phyloP scores from a whole-genome alignment of 1,139 yeast genomes.

The Fermentozyma sake region DNA sequence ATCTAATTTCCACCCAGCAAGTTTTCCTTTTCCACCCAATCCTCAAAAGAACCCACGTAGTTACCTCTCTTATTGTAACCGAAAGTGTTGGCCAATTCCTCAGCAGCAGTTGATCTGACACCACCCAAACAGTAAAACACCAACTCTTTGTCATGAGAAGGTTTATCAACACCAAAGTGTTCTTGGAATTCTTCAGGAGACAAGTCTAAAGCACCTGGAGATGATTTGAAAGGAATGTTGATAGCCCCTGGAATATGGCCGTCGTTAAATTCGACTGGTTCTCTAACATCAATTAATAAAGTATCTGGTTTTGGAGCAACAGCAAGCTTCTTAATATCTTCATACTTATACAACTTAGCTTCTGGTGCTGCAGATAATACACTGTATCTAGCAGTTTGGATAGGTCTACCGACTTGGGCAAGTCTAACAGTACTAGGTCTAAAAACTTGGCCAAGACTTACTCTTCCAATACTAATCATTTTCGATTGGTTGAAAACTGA shows the following conservation, averaged over 20 bases:
- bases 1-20: too few species aligned
- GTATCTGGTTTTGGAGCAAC: constrained; percentile 37
- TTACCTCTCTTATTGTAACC: constrained; percentile 80
- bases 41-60: constrained; percentile 80
- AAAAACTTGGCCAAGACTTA: too few species aligned
- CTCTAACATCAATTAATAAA: constrained; percentile 83
- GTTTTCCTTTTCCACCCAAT: constrained; percentile 66
- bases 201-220: constrained; percentile 91
- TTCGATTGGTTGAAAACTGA: too few species aligned
- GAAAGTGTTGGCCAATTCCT: constrained; percentile 83
- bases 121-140: constrained; percentile 93
- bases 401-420: too few species aligned
- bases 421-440: too few species aligned
- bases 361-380: constrained; percentile 21
- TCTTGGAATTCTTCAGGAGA: constrained; percentile 75
- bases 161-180: constrained; percentile 81
- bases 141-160: constrained; percentile 63
- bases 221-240: constrained; percentile 84
- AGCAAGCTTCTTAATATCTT: constrained; percentile 49
- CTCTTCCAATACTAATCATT: too few species aligned
- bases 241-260: constrained; percentile 80
- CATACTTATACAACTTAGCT: constrained; percentile 54
- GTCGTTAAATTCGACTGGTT: constrained; percentile 71
- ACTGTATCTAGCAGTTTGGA: too few species aligned
- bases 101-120: constrained; percentile 86